Conservation (phyloP, 2,329 filamentous ascomycete genomes). For the Neophaeococcomyces aloes region DNA sequence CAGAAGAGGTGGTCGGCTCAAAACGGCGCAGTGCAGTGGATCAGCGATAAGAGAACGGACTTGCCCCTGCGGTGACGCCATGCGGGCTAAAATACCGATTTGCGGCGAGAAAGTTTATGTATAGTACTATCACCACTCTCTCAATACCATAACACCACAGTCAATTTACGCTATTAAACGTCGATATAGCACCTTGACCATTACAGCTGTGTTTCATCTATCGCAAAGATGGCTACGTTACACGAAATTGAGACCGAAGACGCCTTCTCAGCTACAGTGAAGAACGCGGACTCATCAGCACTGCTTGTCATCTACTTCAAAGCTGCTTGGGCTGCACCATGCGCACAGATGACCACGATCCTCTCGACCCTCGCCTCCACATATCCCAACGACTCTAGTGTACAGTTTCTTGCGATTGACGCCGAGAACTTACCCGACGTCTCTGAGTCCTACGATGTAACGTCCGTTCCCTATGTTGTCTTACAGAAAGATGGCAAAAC, state of each 20-base stretch:
- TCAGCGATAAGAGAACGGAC: not conserved
- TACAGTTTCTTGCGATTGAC: constrained; percentile 82
- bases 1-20: too few relatives aligned
- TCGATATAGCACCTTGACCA: not conserved
- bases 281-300: constrained; percentile 55
- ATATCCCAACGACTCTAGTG: constrained; percentile 59
- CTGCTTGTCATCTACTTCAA: constrained; percentile 88
- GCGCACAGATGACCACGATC: constrained; percentile 84
- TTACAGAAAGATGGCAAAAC: constrained; percentile 65
- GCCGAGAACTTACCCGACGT: constrained; percentile 90
- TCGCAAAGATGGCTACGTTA: constrained; percentile 58
- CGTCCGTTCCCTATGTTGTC: constrained; percentile 85
- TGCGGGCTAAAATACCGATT: too few relatives aligned
- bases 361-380: constrained; percentile 75
- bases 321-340: constrained; percentile 91
- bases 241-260: constrained; percentile 63
- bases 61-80: not conserved
- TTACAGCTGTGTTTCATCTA: not conserved
- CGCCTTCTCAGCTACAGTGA: constrained; percentile 61
- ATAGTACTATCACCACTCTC: too few relatives aligned
- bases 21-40: constrained; percentile 12
- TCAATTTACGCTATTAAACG: constrained; percentile 1
- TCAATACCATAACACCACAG: not conserved
- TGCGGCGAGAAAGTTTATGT: too few relatives aligned
- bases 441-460: constrained; percentile 85